Evolutionary conservation across 306 rosid species (phyloP), one percentile per base, ranked within the genome.

Genomic region (Trichosanthes cucumerina): DNA sequence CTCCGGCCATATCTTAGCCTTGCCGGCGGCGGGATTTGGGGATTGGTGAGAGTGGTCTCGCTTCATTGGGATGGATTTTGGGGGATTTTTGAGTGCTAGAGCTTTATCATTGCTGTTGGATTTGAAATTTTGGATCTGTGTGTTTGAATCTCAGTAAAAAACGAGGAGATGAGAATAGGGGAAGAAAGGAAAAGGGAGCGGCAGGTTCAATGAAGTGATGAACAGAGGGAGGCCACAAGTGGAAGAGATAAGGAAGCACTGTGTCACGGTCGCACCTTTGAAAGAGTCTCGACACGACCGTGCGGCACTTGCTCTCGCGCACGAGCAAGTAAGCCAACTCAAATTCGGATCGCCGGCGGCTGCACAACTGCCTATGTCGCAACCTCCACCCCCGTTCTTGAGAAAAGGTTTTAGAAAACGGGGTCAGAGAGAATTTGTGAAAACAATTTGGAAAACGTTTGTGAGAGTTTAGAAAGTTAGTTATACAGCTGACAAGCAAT

Each of bases 201-300:
- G 78, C 81, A 86, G 88, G 83, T 41, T 59, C 80, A 75, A 79
- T 50, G 87, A 64, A 77, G 76, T 18, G 44, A 28, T 60, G 70
- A 81, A 41, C 72, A 62, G 80, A 68, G 34, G 47, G 65, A 79
- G 64, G 73, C 47, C 34, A 26, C 72, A 78, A 77, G 75, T 47
- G 82, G 85, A 85, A 85, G 88, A 84, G 95, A 91, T 91, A 84
- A 88, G 95, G 91, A 82, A 80, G 34, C 78, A 86, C 81, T n/a
- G n/a, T n/a, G n/a, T n/a, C n/a, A n/a, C n/a, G n/a, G n/a, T n/a
- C n/a, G n/a, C n/a, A n/a, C n/a, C n/a, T n/a, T n/a, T n/a, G n/a
- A n/a, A n/a, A n/a, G n/a, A n/a, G n/a, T n/a, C n/a, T n/a, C n/a
- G n/a, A n/a, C n/a, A n/a, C n/a, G n/a, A n/a, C n/a, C n/a, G n/a